Conservation (phyloP, 371 early-diverging fungal genomes). For the Mortierella sp. region DNA sequence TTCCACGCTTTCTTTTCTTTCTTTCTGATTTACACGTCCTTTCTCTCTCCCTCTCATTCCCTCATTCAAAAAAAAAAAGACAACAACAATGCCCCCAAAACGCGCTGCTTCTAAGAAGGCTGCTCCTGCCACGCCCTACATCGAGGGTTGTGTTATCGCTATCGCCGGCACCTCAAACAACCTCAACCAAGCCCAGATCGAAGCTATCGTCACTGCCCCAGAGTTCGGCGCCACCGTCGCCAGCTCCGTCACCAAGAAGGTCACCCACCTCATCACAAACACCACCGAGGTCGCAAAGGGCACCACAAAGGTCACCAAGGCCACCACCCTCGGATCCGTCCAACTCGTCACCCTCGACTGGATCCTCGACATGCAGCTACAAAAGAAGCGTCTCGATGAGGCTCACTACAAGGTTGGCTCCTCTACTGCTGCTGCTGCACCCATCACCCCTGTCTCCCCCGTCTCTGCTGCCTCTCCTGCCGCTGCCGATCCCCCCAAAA, state of each 20-base stretch:
- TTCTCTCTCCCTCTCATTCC: background rate
- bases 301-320: conserved; percentile 43
- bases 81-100: conserved; percentile 48
- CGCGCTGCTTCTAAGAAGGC: conserved; percentile 31
- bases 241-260: conserved; percentile 29
- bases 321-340: conserved; percentile 32
- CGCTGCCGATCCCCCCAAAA: conserved; percentile 4
- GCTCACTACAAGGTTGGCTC: conserved; percentile 22
- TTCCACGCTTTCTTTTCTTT: background rate
- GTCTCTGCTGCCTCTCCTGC: conserved; percentile 15
- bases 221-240: conserved; percentile 26
- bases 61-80: background rate
- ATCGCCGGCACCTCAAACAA: conserved; percentile 23
- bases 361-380: conserved; percentile 56
- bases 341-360: conserved; percentile 55
- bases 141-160: conserved; percentile 33
- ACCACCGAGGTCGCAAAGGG: conserved; percentile 34
- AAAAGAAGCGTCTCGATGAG: conserved; percentile 41
- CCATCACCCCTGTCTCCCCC: background rate
- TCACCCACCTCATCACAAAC: conserved; percentile 58
- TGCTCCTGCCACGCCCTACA: conserved; percentile 20
- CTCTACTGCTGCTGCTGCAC: background rate
- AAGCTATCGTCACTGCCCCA: background rate
- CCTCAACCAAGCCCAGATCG: conserved; percentile 27
- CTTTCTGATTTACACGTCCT: background rate